Percentiles rank a stretch among this genome's conserved stretches.
Conservation (phyloP, 208 protist genomes). For the Leishmania braziliensis region DNA sequence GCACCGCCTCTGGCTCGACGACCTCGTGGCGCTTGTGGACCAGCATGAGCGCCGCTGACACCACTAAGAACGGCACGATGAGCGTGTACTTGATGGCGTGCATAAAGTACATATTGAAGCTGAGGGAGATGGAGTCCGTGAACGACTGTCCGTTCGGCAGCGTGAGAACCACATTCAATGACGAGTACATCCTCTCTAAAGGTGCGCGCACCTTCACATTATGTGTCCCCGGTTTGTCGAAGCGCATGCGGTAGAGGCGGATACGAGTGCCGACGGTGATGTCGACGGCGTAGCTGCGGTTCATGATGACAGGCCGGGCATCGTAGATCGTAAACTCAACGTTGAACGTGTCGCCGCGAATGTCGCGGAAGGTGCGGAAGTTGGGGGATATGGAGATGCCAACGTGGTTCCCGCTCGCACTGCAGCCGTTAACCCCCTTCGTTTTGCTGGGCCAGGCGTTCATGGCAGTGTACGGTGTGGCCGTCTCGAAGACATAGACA, state of each 20-base stretch:
- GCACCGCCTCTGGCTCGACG: constrained; percentile 1
- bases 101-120: constrained; percentile 89
- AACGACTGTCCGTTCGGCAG: constrained; percentile 75
- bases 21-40: constrained; percentile 66
- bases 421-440: constrained; percentile 82
- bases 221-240: constrained; percentile 49
- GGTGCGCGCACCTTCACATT: constrained; percentile 60
- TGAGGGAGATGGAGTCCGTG: constrained; percentile 69
- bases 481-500: constrained; percentile 87
- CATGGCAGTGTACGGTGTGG: constrained; percentile 65
- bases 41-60: constrained; percentile 58
- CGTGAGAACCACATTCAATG: constrained; percentile 63
- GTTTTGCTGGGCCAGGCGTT: constrained; percentile 77
- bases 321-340: constrained; percentile 79
- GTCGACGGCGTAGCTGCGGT: constrained; percentile 56
- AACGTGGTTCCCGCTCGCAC: constrained; percentile 70
- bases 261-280: constrained; percentile 71
- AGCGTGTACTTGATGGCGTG: constrained; percentile 81
- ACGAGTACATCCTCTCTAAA: constrained; percentile 60
- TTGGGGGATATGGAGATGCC: constrained; percentile 70
- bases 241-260: constrained; percentile 50
- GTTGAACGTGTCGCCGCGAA: constrained; percentile 72
- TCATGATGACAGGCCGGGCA: constrained; percentile 14
- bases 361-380: constrained; percentile 57
- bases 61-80: constrained; percentile 71